Conservation (phyloP, 2,329 filamentous ascomycete genomes). For the Neofusicoccum laricinum region DNA sequence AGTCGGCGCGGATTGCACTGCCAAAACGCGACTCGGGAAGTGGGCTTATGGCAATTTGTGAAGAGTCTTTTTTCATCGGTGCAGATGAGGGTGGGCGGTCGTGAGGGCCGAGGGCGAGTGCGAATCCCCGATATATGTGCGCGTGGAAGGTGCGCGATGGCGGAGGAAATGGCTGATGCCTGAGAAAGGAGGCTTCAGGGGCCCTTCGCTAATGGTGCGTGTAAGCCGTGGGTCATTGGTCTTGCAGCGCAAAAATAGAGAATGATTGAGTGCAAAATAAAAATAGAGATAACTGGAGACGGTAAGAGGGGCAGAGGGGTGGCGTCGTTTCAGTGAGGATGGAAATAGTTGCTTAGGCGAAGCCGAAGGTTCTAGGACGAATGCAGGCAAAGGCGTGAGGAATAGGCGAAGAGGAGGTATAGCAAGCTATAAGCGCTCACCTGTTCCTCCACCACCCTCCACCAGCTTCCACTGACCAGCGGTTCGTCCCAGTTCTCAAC, state of each 20-base stretch:
- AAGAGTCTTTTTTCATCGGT: neutral
- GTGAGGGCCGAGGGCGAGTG: neutral
- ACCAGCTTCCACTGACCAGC: no score
- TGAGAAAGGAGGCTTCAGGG: constrained; percentile 3
- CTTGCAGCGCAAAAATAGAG: neutral
- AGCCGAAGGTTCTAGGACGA: neutral
- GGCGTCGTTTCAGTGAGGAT: neutral
- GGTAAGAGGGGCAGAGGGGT: neutral
- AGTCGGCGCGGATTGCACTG: neutral
- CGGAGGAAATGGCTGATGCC: neutral
- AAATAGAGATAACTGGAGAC: neutral
- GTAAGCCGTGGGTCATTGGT: neutral
- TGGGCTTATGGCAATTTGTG: neutral
- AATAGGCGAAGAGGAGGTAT: neutral
- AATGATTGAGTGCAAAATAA: neutral
- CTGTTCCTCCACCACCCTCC: neutral
- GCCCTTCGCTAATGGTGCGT: neutral
- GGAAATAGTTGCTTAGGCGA: neutral
- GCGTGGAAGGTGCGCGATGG: neutral
- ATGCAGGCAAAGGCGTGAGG: neutral
- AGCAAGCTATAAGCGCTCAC: neutral
- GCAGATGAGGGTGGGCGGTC: neutral
- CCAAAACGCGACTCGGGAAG: neutral
- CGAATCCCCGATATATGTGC: neutral
- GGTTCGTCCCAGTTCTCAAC: neutral